phyloP scores from a whole-genome alignment of 2,329 filamentous ascomycete genomes.

The Ascochyta koolunga region DNA sequence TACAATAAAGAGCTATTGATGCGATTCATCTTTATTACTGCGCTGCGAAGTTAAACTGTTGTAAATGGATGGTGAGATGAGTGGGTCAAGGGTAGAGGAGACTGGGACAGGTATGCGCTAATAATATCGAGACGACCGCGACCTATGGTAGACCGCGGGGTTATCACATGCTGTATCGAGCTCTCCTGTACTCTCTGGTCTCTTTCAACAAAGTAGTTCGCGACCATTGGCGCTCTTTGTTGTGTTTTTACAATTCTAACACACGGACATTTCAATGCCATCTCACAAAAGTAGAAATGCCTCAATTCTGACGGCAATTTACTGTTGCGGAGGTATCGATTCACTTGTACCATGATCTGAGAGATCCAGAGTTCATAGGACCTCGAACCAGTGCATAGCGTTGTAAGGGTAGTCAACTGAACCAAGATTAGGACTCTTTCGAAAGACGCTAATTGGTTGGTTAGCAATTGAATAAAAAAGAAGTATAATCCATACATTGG shows the following conservation, averaged over 20 bases:
- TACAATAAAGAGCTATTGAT: not conserved
- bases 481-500: no score
- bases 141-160: constrained; percentile 10
- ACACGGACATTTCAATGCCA: no score
- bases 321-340: not conserved
- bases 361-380: not conserved
- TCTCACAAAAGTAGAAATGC: no score
- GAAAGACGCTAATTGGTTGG: no score
- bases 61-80: not conserved
- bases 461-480: no score
- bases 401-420: not conserved
- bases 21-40: not conserved
- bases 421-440: not conserved
- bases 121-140: not conserved
- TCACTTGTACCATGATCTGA: not conserved
- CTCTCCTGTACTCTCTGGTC: not conserved
- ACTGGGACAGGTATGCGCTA: not conserved
- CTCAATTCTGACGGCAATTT: no score
- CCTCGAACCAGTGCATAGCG: not conserved
- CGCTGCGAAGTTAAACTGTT: not conserved
- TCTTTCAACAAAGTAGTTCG: no score
- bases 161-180: not conserved
- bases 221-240: no score
- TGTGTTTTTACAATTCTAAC: no score
- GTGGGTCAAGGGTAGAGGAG: not conserved